A percentile compares a stretch with the other conserved stretches of the same genome.
These are phyloP conservation scores for Pichia inconspicua DNA, from an alignment of 1,139 yeast genomes.

Conservation along the genomic window DNA sequence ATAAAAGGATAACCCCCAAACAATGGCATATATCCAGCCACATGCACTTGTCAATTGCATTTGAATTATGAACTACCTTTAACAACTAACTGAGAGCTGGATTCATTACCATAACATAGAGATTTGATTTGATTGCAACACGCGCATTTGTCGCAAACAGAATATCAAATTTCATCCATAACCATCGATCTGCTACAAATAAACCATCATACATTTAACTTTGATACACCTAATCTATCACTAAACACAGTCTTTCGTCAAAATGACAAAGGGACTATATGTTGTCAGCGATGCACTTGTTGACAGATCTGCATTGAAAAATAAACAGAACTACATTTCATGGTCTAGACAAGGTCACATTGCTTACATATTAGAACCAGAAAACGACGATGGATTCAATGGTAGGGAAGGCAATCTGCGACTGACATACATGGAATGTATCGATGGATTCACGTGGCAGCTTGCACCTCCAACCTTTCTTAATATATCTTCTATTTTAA, in stretches of 20 bases:
- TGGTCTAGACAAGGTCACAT: constrained; percentile 76
- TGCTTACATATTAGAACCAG: constrained; percentile 42
- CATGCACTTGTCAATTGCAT: constrained; percentile 16
- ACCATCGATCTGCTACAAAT: no score
- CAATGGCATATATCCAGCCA: constrained; percentile 28
- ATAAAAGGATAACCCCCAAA: constrained; percentile 38
- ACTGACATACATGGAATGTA: constrained; percentile 55
- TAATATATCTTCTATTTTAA: constrained; percentile 2
- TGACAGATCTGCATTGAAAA: neutral
- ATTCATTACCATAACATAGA: no score
- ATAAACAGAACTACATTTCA: constrained; percentile 34
- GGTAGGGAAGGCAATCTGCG: constrained; percentile 27
- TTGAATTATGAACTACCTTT: no score
- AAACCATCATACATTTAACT: no score
- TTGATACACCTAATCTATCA: no score
- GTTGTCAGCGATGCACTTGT: constrained; percentile 6
- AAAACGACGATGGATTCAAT: constrained; percentile 6
- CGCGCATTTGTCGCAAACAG: neutral
- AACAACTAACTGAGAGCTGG: no score
- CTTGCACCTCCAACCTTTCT: constrained; percentile 43
- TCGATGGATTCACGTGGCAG: constrained; percentile 60
- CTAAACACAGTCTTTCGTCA: no score
- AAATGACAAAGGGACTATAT: neutral
- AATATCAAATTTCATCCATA: neutral
- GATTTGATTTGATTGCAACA: neutral